phyloP scores from a whole-genome alignment of 164 flowering plant genomes.

The Saururus chinensis region DNA sequence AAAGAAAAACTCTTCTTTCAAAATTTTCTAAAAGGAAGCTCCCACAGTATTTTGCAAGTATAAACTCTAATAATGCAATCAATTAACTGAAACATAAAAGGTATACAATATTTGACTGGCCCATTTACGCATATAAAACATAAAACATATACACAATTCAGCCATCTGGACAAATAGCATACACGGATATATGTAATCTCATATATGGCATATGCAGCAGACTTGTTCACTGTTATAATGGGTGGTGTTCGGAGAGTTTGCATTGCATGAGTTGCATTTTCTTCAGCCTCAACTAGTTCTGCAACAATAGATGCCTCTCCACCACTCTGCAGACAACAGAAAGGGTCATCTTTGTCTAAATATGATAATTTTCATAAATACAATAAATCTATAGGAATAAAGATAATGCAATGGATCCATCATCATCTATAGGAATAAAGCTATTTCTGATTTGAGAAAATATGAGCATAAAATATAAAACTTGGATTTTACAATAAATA shows the following conservation, averaged over 20 bases:
- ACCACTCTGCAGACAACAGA: constrained; percentile 41
- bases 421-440: background rate
- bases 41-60: no score
- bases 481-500: no score
- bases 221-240: constrained; percentile 62
- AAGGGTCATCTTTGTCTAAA: background rate
- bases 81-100: no score
- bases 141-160: background rate
- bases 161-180: constrained; percentile 1
- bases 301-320: constrained; percentile 87
- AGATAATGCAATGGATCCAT: background rate
- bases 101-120: no score
- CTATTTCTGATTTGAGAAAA: no score
- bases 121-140: no score
- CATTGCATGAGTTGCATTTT: constrained; percentile 56
- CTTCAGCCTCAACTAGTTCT: constrained; percentile 80
- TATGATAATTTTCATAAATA: background rate
- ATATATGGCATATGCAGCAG: constrained; percentile 73
- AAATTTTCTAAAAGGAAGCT: no score
- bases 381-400: background rate
- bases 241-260: constrained; percentile 73
- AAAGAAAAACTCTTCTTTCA: no score
- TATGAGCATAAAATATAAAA: no score
- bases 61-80: no score
- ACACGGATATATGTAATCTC: constrained; percentile 76